These are phyloP conservation scores for Teunomyces atbi DNA, from an alignment of 805 yeast genomes.

Conservation along the genomic window DNA sequence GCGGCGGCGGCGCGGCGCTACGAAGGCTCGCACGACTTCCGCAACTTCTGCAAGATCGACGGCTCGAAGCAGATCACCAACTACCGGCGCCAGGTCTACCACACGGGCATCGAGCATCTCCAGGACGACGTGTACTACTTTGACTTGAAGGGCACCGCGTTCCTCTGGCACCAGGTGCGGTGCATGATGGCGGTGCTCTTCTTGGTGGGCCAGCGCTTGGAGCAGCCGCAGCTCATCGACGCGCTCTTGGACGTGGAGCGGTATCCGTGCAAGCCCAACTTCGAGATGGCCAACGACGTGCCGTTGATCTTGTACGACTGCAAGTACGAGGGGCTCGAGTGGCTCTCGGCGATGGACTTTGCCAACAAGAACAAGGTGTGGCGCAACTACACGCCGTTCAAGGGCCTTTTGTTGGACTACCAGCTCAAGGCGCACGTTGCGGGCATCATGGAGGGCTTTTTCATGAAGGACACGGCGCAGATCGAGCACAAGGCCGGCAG, in stretches of 20 bases:
- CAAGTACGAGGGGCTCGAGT: slow-evolving; percentile 61
- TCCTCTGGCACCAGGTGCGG: slow-evolving; percentile 96
- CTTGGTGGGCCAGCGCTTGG: slow-evolving; percentile 75
- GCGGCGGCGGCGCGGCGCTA: slow-evolving; percentile 57
- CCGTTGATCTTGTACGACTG: slow-evolving; percentile 90
- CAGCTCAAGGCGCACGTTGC: slow-evolving; percentile 56
- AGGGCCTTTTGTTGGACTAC: slow-evolving; percentile 54
- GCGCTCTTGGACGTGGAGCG: slow-evolving; percentile 57
- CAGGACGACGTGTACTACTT: slow-evolving; percentile 57
- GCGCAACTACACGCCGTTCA: slow-evolving; percentile 43
- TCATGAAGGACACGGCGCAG: slow-evolving; percentile 18
- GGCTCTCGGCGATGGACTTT: slow-evolving; percentile 45
- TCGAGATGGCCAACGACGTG: slow-evolving; percentile 85
- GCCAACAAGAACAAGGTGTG: slow-evolving; percentile 30
- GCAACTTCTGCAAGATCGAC: slow-evolving; percentile 93
- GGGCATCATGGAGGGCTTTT: slow-evolving; percentile 43
- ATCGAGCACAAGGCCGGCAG: slow-evolving; percentile 13
- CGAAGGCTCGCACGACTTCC: slow-evolving; percentile 81
- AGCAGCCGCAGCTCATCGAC: slow-evolving; percentile 54
- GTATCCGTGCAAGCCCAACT: slow-evolving; percentile 69
- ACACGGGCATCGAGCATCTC: slow-evolving; percentile 46
- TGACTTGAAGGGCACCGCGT: slow-evolving; percentile 84
- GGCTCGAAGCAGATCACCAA: slow-evolving; percentile 90
- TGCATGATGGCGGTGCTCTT: slow-evolving; percentile 88
- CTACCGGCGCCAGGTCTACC: slow-evolving; percentile 60